phyloP scores from a whole-genome alignment of 2,329 filamentous ascomycete genomes.

The Westerdykella aurantiaca region DNA sequence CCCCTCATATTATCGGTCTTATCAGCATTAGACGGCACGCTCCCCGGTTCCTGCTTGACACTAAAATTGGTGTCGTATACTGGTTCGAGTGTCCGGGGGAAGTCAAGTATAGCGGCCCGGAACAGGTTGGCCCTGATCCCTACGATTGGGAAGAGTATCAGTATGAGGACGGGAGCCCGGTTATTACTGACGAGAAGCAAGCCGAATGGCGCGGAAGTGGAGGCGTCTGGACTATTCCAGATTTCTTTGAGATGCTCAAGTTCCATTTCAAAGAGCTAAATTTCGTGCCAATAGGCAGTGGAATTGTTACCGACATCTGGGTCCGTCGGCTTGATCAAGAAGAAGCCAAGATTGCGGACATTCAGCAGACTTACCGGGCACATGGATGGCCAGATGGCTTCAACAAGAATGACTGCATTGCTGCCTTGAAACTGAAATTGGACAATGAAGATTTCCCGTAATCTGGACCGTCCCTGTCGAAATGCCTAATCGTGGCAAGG shows the following conservation, averaged over 20 bases:
- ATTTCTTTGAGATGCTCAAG: slow-evolving; percentile 12
- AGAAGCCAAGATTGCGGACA: background rate
- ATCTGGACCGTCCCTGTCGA: no score
- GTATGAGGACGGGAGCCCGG: background rate
- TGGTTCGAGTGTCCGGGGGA: slow-evolving; percentile 5
- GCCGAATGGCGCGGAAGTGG: slow-evolving; percentile 6
- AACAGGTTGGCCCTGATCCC: slow-evolving; percentile 1
- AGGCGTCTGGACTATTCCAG: slow-evolving; percentile 6
- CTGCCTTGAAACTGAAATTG: no score
- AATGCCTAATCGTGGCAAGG: no score
- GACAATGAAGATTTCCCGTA: no score
- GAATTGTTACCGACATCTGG: slow-evolving; percentile 1
- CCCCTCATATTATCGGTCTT: slow-evolving; percentile 10
- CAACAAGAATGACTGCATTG: no score
- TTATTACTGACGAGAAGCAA: slow-evolving; percentile 2
- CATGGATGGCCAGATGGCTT: background rate
- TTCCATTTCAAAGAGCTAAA: slow-evolving; percentile 5
- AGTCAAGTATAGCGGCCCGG: background rate
- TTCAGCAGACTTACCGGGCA: background rate
- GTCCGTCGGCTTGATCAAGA: background rate
- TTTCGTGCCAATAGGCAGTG: slow-evolving; percentile 5
- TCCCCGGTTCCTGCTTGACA: slow-evolving; percentile 8
- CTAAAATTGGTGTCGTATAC: slow-evolving; percentile 6
- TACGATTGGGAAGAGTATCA: slow-evolving; percentile 1
- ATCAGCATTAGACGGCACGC: background rate